Evolutionary conservation across 2,329 filamentous ascomycete species (phyloP).

Genomic region (Pseudopyrenochaeta lycopersici): DNA sequence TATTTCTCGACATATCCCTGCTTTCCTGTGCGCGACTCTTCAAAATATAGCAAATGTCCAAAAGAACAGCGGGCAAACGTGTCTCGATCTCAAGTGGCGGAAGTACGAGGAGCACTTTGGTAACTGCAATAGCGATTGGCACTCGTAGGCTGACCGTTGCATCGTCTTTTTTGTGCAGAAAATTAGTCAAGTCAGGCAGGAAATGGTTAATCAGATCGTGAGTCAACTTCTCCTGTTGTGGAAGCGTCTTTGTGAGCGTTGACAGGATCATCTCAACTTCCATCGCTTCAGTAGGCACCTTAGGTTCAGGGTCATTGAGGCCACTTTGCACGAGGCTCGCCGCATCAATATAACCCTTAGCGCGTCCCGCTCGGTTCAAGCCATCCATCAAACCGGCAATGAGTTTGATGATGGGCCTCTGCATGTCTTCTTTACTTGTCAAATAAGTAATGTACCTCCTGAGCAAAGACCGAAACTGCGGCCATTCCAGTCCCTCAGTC

Average conservation of each 20-base stretch:
- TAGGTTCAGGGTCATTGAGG: slow-evolving; percentile 48
- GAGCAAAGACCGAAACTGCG: slow-evolving; percentile 85
- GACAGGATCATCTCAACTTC: slow-evolving; percentile 32
- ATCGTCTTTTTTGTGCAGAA: slow-evolving; percentile 94
- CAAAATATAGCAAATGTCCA: slow-evolving; percentile 92
- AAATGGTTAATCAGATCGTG: slow-evolving; percentile 78
- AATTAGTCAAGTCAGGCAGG: slow-evolving; percentile 79
- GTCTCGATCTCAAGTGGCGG: slow-evolving; percentile 76
- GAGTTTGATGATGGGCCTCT: slow-evolving; percentile 86
- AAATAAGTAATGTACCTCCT: slow-evolving; percentile 86
- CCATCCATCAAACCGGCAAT: slow-evolving; percentile 84
- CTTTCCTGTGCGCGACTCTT: slow-evolving; percentile 89
- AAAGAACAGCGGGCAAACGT: slow-evolving; percentile 81
- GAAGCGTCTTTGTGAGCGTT: slow-evolving; percentile 70
- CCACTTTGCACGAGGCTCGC: slow-evolving; percentile 45
- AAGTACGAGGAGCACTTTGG: slow-evolving; percentile 85
- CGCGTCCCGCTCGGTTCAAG: slow-evolving; percentile 64
- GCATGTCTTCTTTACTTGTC: slow-evolving; percentile 78
- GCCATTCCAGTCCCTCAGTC: slow-evolving; percentile 83
- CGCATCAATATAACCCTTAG: slow-evolving; percentile 42
- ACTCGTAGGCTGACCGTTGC: slow-evolving; percentile 92
- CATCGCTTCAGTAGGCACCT: slow-evolving; percentile 29
- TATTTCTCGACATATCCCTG: slow-evolving; percentile 88
- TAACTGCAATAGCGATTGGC: slow-evolving; percentile 85
- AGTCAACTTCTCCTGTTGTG: slow-evolving; percentile 71